phyloP scores from a whole-genome alignment of 345 rosid species.

The Camelina sativa region DNA sequence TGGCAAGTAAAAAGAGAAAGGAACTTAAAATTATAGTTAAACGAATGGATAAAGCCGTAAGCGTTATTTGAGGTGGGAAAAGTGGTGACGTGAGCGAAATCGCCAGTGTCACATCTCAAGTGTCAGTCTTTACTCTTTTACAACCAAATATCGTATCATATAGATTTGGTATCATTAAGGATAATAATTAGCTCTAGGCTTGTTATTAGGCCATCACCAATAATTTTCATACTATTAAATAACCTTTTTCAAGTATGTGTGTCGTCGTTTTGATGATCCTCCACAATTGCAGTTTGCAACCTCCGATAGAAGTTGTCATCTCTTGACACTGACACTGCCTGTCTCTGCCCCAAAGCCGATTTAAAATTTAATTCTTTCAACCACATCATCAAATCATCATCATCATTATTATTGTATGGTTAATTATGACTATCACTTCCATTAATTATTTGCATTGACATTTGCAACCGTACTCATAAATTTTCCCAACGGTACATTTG shows the following conservation, averaged over 20 bases:
- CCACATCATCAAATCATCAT: conserved; percentile 26
- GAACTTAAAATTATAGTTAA: background rate
- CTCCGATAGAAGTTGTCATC: conserved; percentile 36
- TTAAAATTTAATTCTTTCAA: conserved; percentile 4
- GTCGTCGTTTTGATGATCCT: conserved; percentile 31
- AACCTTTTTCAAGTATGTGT: background rate
- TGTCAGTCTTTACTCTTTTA: conserved; percentile 30
- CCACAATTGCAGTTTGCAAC: conserved; percentile 6
- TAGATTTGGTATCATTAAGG: conserved; percentile 50
- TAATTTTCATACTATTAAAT: background rate
- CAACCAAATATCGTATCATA: conserved; percentile 37
- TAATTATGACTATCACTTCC: conserved; percentile 18
- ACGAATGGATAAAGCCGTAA: background rate
- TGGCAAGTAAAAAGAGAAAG: background rate
- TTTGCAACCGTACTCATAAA: conserved; percentile 13
- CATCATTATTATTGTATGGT: conserved; percentile 13
- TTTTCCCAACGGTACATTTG: conserved; percentile 26
- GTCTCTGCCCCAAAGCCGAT: conserved; percentile 27
- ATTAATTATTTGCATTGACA: conserved; percentile 30
- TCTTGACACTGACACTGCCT: conserved; percentile 50
- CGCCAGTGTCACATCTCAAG: conserved; percentile 45
- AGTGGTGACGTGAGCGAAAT: conserved; percentile 46
- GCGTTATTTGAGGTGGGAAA: conserved; percentile 16
- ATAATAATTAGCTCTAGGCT: conserved; percentile 42
- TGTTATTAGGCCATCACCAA: conserved; percentile 28